Evolutionary conservation across 176 grass and related monocot species (phyloP), one percentile per base, ranked within the genome.

Genomic region (Carex littledalei): DNA sequence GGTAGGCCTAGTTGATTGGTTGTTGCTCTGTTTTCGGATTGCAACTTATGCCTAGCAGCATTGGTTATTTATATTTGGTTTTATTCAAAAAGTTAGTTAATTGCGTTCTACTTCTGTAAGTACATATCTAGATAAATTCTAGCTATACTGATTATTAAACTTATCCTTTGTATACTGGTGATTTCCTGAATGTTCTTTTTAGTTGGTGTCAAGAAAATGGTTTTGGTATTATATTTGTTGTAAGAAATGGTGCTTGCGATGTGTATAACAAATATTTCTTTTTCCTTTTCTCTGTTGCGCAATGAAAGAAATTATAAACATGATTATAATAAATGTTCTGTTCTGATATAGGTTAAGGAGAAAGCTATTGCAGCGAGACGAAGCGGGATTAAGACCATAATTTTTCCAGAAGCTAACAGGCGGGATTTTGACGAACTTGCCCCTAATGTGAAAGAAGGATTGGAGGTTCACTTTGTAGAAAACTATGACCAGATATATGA

Each of bases 401-500:
- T 99, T 89, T 99, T 94, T 81, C 91, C 96, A 52, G 61, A 93
- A 59, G 96, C 91, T 3, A 99, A 99, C 86, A 94, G 85, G 88
- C 93, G 93, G 72, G 93, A 99, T 78, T 95, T 91, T 8, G 96
- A 99, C 20, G 96, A 99, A 73, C 93, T 91, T 77, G 93, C 96
- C 63, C 57, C 53, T 26, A 89, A 99, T 88, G 96, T 99, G 41
- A 99, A 99, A 88, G 96, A 99, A 84, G 96, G 96, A 3, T 89
- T 99, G 1, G 91, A 91, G 50, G 93, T 99, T 63, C 91, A 94
- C 77, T 99, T 99, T 71, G 96, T 99, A 16, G 90, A 99, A 81
- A 85, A 65, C 62, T 99, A 99, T 74, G 65, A 64, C 78, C 91
- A 92, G 85, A 90, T 95, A 84, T 94, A 89, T 75, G 78, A 92